Evolutionary conservation across 495 filamentous ascomycete species (phyloP).

Genomic region (Annulohypoxylon bovei): DNA sequence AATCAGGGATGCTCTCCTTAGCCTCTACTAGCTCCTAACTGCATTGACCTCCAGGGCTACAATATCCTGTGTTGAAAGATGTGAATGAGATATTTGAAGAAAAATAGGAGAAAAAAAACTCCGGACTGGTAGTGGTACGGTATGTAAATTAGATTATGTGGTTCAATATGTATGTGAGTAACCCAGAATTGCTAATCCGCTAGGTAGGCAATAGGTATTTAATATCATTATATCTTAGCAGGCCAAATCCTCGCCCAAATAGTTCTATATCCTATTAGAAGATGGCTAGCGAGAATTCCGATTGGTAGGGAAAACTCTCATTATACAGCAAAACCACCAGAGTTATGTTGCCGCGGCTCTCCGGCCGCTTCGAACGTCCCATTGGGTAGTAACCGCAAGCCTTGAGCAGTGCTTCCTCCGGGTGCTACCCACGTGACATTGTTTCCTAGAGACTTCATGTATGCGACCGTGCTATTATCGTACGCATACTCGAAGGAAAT

Average conservation of each 20-base stretch:
- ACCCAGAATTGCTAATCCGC: not conserved
- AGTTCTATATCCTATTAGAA: not conserved
- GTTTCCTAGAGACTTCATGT: slow-evolving; percentile 70
- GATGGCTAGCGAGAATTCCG: not conserved
- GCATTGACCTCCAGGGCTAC: not conserved
- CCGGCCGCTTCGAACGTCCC: slow-evolving; percentile 69
- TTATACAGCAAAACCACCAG: slow-evolving; percentile 75
- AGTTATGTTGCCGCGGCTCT: slow-evolving; percentile 79
- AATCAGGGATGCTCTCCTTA: not conserved
- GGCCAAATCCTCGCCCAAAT: not conserved
- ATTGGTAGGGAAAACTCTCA: not conserved
- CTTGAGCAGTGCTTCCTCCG: slow-evolving; percentile 75
- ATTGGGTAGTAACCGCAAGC: slow-evolving; percentile 70
- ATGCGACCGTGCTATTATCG: slow-evolving; percentile 71
- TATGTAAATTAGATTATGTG: no score
- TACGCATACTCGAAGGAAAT: slow-evolving; percentile 76
- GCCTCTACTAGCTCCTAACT: not conserved
- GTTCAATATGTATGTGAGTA: not conserved
- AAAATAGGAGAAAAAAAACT: no score
- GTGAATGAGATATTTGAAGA: no score
- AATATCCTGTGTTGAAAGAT: not conserved
- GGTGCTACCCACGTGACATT: slow-evolving; percentile 77
- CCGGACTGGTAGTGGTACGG: not conserved
- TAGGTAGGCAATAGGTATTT: not conserved
- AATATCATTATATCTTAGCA: not conserved